phyloP scores from a whole-genome alignment of 2,329 filamentous ascomycete genomes.

The Aspergillus puulaauensis region DNA sequence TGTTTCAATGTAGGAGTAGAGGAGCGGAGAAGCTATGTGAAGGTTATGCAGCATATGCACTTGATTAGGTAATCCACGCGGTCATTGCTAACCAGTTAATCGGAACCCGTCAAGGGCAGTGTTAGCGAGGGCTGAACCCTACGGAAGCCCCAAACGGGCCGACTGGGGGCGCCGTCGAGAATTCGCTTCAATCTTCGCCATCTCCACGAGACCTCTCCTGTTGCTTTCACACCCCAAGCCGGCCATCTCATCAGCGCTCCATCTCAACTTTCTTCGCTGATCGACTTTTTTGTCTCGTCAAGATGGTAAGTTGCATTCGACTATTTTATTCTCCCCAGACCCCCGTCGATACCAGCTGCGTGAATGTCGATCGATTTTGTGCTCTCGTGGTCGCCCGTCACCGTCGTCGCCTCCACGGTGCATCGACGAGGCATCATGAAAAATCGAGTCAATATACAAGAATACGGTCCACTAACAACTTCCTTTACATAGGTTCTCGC shows the following conservation, averaged over 20 bases:
- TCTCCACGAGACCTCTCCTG: constrained; percentile 33
- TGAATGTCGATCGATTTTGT: neutral
- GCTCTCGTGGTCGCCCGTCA: constrained; percentile 11
- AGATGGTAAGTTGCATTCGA: constrained; percentile 39
- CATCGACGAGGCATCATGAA: neutral
- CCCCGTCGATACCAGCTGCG: neutral
- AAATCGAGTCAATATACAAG: neutral
- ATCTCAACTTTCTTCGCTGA: constrained; percentile 41
- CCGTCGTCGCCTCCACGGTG: constrained; percentile 1
- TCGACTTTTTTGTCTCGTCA: constrained; percentile 41
- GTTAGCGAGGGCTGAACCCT: constrained; percentile 43
- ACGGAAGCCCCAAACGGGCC: constrained; percentile 28
- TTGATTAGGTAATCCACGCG: neutral
- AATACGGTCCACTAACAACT: constrained; percentile 19
- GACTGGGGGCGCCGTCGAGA: constrained; percentile 26
- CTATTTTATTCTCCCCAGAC: constrained; percentile 7
- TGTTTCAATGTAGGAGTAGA: neutral
- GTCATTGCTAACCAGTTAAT: neutral
- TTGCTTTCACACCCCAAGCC: constrained; percentile 35
- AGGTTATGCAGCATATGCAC: neutral
- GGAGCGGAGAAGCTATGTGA: neutral
- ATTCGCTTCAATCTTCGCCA: constrained; percentile 37
- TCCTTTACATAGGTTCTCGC: constrained; percentile 80
- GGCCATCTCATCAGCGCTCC: constrained; percentile 43
- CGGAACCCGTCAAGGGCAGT: constrained; percentile 3